Evolutionary conservation across 805 yeast genomes (phyloP), one percentile per base, ranked within the genome.

Genomic region (Wickerhamomyces tratensis): DNA sequence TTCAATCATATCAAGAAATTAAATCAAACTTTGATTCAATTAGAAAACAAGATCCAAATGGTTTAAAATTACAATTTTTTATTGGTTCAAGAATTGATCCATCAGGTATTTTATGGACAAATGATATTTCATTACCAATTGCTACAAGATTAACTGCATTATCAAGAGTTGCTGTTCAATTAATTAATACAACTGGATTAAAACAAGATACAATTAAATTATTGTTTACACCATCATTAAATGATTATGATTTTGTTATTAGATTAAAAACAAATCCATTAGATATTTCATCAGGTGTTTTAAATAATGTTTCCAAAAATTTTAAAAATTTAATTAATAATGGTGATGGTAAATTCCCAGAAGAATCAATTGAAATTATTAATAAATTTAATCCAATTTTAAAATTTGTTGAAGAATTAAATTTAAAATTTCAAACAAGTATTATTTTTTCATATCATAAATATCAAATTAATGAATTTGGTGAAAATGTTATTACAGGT

Each of bases 61-160:
- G 93, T 25, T 60, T 83, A 43, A 81, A 76, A 49, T 72, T 84
- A 6, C 96, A 93, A 50, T 77, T 82, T 57, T 87, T 87, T 52
- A 77, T 91, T 47, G 95, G 83, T 2, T 76, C 95, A 1, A 82
- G 79, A 55, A 82, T 78, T 46, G 98, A 93, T 56, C 77, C 80
- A n/a, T 76, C 91, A 11, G 98, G 98, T 38, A 77, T 78, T 39
- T 58, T 86, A 45, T 93, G 96, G 91, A 77, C 91, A 5, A 71
- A 74, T 49, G 72, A 71, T 39, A 57, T 69, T 25, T 78, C 77
- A 25, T 67, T 84, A 43, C 89, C 96, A 8, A 80, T 89, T 44
- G 88, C 95, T 5, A 73, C 89, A 11, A 78, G 99, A 63, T 65
- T 91, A 47, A 91, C 98, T 0, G 89, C 94, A 0, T 71, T 93